Evolutionary conservation across 768 basidiomycete genomes (phyloP), one percentile per base, ranked within the genome.

Genomic region (Boletus rubropictus): DNA sequence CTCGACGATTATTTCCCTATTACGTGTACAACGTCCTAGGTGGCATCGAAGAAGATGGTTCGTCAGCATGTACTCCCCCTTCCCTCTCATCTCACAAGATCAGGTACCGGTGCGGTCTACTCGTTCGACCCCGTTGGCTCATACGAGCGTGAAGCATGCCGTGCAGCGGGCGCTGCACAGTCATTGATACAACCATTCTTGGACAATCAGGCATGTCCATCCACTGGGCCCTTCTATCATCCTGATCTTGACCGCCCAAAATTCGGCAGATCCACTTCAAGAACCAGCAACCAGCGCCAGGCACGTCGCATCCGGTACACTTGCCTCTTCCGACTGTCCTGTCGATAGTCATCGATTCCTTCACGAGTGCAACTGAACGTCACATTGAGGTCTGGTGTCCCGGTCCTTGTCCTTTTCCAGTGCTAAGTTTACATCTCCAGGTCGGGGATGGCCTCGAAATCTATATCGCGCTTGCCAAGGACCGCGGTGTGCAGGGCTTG

Each of bases 121-220:
- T 97, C 95, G n/a, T 99, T 96, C 68, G 96, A 99, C 69, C 96
- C 96, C 32, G 92, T 98, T 27, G 96, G 96, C 22, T 93, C 89
- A 39, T 99, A 99, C 67, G 94, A 98, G 70, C 87, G 96, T 50
- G 93, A 96, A 71, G 81, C 89, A 27, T 98, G 94, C 72, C 85
- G 96, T 52, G 94, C 94, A 32, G 93, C 94, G 39, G 96, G 96
- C 41, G 87, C 94, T 14, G 95, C 94, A n/a, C 87, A 91, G 64
- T 79, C 83, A 39, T 79, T 99, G 20, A 81, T 99, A 7, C 96
- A 99, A 61, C 96, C 96, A 2, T 96, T 99, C 81, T 72, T 99
- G 58, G 96, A 99, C 71, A 97, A 96, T 68, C 94, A 98, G 81
- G 95, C 86, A 61, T 70, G 86, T 71, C 37, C 8, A 49, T 48